Evolutionary conservation across 140 eudicot genomes (phyloP).

Genomic region (Ambrosia hybrid): DNA sequence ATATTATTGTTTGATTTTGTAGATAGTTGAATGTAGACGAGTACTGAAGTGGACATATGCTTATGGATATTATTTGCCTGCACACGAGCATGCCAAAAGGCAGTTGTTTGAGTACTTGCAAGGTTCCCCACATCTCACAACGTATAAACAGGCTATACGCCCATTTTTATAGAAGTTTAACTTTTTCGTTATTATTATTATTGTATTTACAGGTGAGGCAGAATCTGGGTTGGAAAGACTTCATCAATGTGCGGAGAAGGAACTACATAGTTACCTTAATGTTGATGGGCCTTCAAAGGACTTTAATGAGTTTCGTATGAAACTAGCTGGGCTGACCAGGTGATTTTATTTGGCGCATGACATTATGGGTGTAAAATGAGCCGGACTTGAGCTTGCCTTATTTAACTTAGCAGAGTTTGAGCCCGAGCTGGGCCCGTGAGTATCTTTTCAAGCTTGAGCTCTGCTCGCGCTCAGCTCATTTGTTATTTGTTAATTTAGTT

Average conservation of each 20-base stretch:
- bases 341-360: slow-evolving; percentile 20
- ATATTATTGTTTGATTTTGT: slow-evolving; percentile 16
- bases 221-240: slow-evolving; percentile 96
- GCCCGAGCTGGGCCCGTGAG: neutral
- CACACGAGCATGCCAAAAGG: slow-evolving; percentile 82
- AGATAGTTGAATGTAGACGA: slow-evolving; percentile 99
- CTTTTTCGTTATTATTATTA: neutral
- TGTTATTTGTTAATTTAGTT: no score
- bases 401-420: no score
- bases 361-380: neutral
- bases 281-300: slow-evolving; percentile 79
- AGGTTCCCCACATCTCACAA: slow-evolving; percentile 46
- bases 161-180: neutral
- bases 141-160: neutral
- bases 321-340: slow-evolving; percentile 96
- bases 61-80: slow-evolving; percentile 89
- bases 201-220: slow-evolving; percentile 70
- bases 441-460: neutral
- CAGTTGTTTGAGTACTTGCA: slow-evolving; percentile 95
- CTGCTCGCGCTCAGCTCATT: neutral
- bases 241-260: slow-evolving; percentile 99
- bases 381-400: neutral
- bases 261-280: slow-evolving; percentile 62
- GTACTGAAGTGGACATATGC: slow-evolving; percentile 98
- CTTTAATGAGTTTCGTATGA: slow-evolving; percentile 87